phyloP scores from a whole-genome alignment of 768 basidiomycete species.

The Suillus ampliporus region DNA sequence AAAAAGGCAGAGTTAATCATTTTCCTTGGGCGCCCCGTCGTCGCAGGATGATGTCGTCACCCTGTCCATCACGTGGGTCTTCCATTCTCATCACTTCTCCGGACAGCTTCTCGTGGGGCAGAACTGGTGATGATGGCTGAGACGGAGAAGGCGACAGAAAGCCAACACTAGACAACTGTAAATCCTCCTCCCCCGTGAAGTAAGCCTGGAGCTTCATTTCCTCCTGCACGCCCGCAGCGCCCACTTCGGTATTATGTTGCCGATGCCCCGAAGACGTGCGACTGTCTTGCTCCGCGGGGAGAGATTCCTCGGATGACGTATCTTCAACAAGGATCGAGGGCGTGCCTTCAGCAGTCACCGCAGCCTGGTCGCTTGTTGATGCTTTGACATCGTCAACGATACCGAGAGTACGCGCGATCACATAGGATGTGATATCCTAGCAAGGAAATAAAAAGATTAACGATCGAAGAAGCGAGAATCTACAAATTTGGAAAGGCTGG shows the following conservation, averaged over 20 bases:
- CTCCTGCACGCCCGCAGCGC: background rate
- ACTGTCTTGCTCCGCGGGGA: slow-evolving; percentile 19
- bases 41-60: slow-evolving; percentile 24
- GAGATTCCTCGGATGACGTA: slow-evolving; percentile 20
- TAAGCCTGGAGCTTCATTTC: slow-evolving; percentile 45
- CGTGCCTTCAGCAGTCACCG: slow-evolving; percentile 25
- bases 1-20: slow-evolving; percentile 13
- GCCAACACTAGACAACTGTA: slow-evolving; percentile 70
- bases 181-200: slow-evolving; percentile 55
- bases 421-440: slow-evolving; percentile 82
- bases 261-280: slow-evolving; percentile 6
- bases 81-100: slow-evolving; percentile 23
- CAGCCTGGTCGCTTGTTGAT: slow-evolving; percentile 62
- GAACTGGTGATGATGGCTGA: slow-evolving; percentile 66
- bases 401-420: slow-evolving; percentile 82
- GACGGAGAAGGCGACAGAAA: slow-evolving; percentile 77
- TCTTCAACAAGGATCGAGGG: slow-evolving; percentile 13
- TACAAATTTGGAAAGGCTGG: slow-evolving; percentile 15
- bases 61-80: slow-evolving; percentile 13
- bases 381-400: slow-evolving; percentile 77
- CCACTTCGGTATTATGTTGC: slow-evolving; percentile 8
- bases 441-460: slow-evolving; percentile 13
- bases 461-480: slow-evolving; percentile 5
- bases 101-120: slow-evolving; percentile 43
- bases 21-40: slow-evolving; percentile 22